phyloP scores from a whole-genome alignment of 140 eudicot species.

The Cichorium intybus region DNA sequence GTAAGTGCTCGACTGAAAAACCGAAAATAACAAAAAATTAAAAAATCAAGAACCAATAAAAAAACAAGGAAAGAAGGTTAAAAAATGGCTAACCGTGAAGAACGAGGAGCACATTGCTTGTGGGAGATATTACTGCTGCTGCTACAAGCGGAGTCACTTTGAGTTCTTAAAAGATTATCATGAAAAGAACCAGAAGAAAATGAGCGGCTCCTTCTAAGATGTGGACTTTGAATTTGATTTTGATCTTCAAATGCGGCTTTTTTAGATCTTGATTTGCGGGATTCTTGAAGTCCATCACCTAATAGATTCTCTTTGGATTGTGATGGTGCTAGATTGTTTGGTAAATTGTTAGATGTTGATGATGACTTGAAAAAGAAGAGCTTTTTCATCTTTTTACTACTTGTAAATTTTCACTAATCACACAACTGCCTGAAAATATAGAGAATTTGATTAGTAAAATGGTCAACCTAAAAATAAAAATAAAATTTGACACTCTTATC shows the following conservation, averaged over 20 bases:
- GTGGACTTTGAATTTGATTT: conserved; percentile 37
- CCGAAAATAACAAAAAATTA: conserved; percentile 7
- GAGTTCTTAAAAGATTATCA: conserved; percentile 49
- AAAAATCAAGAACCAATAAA: conserved; percentile 10
- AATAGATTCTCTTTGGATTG: conserved; percentile 43
- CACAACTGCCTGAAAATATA: conserved; percentile 29
- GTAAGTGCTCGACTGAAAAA: conserved; percentile 50
- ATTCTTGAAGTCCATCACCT: conserved; percentile 33
- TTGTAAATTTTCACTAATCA: conserved; percentile 15
- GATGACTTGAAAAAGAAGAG: conserved; percentile 76
- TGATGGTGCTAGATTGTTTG: conserved; percentile 35
- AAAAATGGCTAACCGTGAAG: conserved; percentile 48
- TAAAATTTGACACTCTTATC: conserved; percentile 11
- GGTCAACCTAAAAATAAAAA: not conserved
- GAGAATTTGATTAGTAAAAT: conserved; percentile 5
- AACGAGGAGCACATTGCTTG: conserved; percentile 42
- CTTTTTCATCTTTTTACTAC: conserved; percentile 61
- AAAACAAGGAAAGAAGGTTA: not conserved
- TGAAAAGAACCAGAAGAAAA: conserved; percentile 58
- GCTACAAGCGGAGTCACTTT: conserved; percentile 63
- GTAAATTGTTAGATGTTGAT: conserved; percentile 40
- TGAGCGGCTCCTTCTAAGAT: conserved; percentile 71
- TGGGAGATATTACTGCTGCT: conserved; percentile 44
- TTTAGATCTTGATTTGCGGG: conserved; percentile 32
- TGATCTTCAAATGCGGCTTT: conserved; percentile 49